Percentiles rank a stretch among this genome's conserved stretches.
Evolutionary conservation across 2,329 filamentous ascomycete species (phyloP).

Genomic region (Ambrosiella beaveri): DNA sequence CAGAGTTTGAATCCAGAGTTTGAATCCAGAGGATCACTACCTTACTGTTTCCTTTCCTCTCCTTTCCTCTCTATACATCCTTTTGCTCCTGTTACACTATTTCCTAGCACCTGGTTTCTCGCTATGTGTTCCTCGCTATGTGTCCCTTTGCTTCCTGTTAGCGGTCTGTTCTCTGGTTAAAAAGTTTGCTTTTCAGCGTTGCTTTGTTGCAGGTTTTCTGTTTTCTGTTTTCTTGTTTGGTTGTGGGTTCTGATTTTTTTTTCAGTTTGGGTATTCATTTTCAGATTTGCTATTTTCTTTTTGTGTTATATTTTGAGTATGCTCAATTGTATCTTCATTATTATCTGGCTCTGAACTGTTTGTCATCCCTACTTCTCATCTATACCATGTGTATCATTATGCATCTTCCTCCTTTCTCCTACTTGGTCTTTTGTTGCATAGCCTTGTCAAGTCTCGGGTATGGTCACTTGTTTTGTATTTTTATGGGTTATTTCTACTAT

Average conservation of each 20-base stretch:
- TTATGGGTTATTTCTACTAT: not conserved
- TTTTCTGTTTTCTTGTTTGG: conserved; percentile 7
- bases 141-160: not conserved
- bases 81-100: conserved; percentile 1
- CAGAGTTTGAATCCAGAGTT: not conserved
- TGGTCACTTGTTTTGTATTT: not conserved
- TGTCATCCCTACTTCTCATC: not conserved
- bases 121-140: not conserved
- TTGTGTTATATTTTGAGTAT: conserved; percentile 1
- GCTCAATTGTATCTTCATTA: conserved; percentile 3
- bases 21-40: not conserved
- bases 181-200: conserved; percentile 13
- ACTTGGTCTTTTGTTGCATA: not conserved
- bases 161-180: conserved; percentile 7
- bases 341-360: not conserved
- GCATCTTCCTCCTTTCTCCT: not conserved
- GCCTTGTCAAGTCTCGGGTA: not conserved
- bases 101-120: not conserved
- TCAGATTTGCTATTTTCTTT: not conserved
- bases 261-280: not conserved
- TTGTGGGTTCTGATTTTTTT: conserved; percentile 1
- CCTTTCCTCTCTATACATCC: conserved; percentile 3
- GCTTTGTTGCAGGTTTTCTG: conserved; percentile 7
- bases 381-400: not conserved
- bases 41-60: not conserved